phyloP scores from a whole-genome alignment of 331 rosid species.

The Telfairia occidentalis region DNA sequence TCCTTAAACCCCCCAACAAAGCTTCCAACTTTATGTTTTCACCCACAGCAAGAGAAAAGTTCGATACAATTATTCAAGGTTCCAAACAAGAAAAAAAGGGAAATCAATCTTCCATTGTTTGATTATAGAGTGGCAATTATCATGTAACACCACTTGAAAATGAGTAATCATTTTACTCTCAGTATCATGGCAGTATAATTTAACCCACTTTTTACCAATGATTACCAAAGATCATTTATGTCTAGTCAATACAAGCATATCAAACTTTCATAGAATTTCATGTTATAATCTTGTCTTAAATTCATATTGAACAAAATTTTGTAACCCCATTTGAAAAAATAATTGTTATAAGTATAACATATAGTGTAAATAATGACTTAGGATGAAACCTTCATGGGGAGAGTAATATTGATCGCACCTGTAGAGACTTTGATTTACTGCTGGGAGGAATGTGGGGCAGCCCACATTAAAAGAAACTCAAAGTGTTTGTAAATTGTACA shows the following conservation, averaged over 20 bases:
- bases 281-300: too few relatives aligned
- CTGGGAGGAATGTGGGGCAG: background rate
- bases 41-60: background rate
- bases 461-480: background rate
- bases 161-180: background rate
- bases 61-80: too few relatives aligned
- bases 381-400: background rate
- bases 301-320: too few relatives aligned
- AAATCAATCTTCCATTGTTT: background rate
- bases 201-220: background rate
- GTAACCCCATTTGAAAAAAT: background rate
- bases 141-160: too few relatives aligned
- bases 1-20: background rate
- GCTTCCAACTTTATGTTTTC: too few relatives aligned
- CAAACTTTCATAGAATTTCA: background rate
- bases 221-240: background rate
- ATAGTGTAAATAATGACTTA: background rate
- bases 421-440: background rate
- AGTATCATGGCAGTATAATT: background rate
- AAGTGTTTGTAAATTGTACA: background rate
- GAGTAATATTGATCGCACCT: background rate
- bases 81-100: too few relatives aligned
- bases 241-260: background rate
- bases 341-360: background rate
- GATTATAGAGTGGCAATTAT: background rate